phyloP scores from a whole-genome alignment of 2,329 filamentous ascomycete genomes.

The Thielaviopsis populi region DNA sequence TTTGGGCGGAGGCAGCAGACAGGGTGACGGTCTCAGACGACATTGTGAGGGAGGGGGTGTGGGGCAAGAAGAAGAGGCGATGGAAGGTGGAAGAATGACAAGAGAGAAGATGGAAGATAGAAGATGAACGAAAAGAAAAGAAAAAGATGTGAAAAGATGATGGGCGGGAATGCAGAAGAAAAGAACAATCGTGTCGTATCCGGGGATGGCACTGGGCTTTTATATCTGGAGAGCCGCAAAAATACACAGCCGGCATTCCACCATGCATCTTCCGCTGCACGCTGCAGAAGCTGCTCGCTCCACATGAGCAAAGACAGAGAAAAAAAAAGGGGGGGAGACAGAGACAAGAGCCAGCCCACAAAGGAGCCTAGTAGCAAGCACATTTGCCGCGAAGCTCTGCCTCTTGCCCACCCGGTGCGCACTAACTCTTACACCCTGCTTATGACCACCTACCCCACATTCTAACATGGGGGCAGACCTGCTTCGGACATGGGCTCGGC shows the following conservation, averaged over 20 bases:
- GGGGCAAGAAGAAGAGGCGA: neutral
- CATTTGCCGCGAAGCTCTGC: neutral
- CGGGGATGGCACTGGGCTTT: constrained; percentile 4
- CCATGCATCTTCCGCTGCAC: neutral
- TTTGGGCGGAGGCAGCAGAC: neutral
- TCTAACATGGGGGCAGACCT: neutral
- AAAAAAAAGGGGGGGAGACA: neutral
- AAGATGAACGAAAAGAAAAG: neutral
- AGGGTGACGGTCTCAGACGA: constrained; percentile 7
- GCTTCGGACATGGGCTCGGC: neutral
- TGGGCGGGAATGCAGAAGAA: neutral
- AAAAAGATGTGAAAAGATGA: neutral
- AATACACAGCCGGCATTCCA: constrained; percentile 11
- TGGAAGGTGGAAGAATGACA: neutral
- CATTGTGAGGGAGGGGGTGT: neutral
- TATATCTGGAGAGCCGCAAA: constrained; percentile 11
- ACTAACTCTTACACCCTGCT: neutral
- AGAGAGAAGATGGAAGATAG: neutral
- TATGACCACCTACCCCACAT: neutral
- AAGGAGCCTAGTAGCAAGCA: neutral
- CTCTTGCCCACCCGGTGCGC: neutral
- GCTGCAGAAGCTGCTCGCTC: neutral
- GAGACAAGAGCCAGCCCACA: neutral
- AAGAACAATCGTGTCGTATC: neutral
- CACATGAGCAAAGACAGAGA: neutral